Conservation (phyloP, 2,329 filamentous ascomycete genomes). For the Lojkania enalia region DNA sequence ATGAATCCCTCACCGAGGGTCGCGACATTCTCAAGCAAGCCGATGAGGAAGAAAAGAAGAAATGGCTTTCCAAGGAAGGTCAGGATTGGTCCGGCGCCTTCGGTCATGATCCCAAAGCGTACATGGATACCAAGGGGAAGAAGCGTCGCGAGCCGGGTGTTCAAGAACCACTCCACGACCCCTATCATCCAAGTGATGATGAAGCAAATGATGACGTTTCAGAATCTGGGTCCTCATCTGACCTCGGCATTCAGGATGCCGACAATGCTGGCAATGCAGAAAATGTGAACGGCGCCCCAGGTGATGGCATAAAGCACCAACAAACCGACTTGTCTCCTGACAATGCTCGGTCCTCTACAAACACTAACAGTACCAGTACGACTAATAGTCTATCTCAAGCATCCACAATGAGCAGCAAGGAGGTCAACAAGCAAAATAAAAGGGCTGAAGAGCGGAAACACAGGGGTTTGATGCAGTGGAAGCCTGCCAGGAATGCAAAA, state of each 20-base stretch:
- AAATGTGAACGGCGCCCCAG: slow-evolving; percentile 8
- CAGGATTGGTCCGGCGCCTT: slow-evolving; percentile 88
- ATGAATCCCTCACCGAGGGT: slow-evolving; percentile 76
- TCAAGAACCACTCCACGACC: slow-evolving; percentile 57
- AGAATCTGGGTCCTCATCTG: slow-evolving; percentile 49
- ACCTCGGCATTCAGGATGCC: slow-evolving; percentile 65
- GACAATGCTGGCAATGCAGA: slow-evolving; percentile 30
- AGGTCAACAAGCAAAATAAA: slow-evolving; percentile 69
- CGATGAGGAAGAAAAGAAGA: slow-evolving; percentile 70
- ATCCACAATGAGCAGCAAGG: slow-evolving; percentile 49
- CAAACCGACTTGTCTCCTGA: slow-evolving; percentile 36
- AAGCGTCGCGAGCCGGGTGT: slow-evolving; percentile 61
- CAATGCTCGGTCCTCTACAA: slow-evolving; percentile 27
- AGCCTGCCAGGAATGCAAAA: slow-evolving; percentile 78
- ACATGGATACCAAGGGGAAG: slow-evolving; percentile 56
- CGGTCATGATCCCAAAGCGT: slow-evolving; percentile 70
- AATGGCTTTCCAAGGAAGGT: slow-evolving; percentile 78
- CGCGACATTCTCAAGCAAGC: slow-evolving; percentile 79
- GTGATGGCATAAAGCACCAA: slow-evolving; percentile 27
- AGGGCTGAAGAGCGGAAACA: slow-evolving; percentile 80
- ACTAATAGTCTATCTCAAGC: slow-evolving; percentile 15
- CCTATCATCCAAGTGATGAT: slow-evolving; percentile 51
- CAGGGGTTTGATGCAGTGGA: slow-evolving; percentile 93
- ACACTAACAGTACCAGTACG: slow-evolving; percentile 33
- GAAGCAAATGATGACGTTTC: slow-evolving; percentile 46